phyloP scores from a whole-genome alignment of 1,284 basidiomycete species.

The Leccinum ponderosum region DNA sequence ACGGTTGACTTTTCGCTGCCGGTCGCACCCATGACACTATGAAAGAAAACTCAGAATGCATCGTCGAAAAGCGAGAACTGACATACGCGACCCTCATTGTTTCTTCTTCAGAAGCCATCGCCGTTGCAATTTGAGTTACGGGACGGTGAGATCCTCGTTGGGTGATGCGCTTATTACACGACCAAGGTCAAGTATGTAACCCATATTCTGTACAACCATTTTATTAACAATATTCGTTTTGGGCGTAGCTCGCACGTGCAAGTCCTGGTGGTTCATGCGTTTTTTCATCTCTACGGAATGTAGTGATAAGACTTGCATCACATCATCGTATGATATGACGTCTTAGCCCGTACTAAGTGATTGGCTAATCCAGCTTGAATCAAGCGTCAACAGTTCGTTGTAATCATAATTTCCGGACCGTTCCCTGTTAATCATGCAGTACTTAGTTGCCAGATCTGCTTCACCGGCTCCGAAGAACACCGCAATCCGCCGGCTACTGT shows the following conservation, averaged over 20 bases:
- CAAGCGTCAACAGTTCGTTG: too few relatives aligned
- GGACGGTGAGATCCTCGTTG: neutral
- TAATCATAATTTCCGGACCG: too few relatives aligned
- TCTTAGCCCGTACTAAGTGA: too few relatives aligned
- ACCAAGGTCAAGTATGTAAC: neutral
- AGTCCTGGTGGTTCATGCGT: constrained; percentile 4
- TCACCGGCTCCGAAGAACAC: too few relatives aligned
- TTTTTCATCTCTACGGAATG: neutral
- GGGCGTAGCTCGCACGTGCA: neutral
- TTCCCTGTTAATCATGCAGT: too few relatives aligned
- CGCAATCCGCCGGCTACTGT: too few relatives aligned
- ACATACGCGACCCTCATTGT: constrained; percentile 29
- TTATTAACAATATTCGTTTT: too few relatives aligned
- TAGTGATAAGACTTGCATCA: constrained; percentile 10
- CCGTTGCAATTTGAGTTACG: neutral
- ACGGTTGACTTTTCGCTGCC: constrained; percentile 47
- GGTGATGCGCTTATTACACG: neutral
- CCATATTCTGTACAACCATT: too few relatives aligned
- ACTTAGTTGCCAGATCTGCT: too few relatives aligned
- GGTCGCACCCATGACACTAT: constrained; percentile 45
- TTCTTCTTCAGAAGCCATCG: constrained; percentile 23
- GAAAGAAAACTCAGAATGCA: constrained; percentile 7
- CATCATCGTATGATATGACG: too few relatives aligned
- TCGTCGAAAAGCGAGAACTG: neutral
- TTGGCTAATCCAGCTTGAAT: too few relatives aligned